phyloP scores from a whole-genome alignment of 352 stramenopile species.

The Globisporangium recalcitrans region DNA sequence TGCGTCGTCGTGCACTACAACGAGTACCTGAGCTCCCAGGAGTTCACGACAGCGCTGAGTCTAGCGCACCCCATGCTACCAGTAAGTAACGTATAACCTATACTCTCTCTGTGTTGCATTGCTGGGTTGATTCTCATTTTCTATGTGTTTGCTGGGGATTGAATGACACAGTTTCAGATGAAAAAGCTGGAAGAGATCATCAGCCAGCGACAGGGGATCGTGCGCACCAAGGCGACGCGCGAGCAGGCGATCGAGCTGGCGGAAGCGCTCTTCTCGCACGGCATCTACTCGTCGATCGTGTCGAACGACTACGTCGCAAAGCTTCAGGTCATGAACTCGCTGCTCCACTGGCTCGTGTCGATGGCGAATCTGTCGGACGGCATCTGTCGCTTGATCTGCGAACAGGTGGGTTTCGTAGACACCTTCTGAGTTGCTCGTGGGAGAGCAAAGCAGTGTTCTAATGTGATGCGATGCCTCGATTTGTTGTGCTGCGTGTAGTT shows the following conservation, averaged over 20 bases:
- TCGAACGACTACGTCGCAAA: constrained; percentile 72
- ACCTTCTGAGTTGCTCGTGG: background rate
- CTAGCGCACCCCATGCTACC: constrained; percentile 63
- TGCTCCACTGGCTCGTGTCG: constrained; percentile 76
- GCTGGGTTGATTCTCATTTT: background rate
- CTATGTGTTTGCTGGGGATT: background rate
- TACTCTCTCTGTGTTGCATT: background rate
- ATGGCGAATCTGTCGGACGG: constrained; percentile 78
- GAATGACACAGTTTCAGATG: constrained; percentile 59
- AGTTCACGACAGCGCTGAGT: constrained; percentile 74
- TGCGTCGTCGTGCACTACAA: constrained; percentile 92
- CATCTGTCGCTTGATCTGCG: constrained; percentile 79
- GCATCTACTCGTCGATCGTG: constrained; percentile 78
- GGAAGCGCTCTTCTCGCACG: constrained; percentile 52
- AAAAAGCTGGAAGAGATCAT: constrained; percentile 74
- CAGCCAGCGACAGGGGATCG: constrained; percentile 68
- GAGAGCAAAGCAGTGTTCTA: background rate
- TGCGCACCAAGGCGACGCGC: constrained; percentile 55
- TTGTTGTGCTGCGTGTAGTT: background rate
- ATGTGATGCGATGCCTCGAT: background rate
- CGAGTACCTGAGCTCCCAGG: constrained; percentile 87
- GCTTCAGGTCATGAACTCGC: constrained; percentile 54
- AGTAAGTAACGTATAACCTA: constrained; percentile 24
- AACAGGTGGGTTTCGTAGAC: constrained; percentile 19
- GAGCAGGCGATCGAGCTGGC: constrained; percentile 76